These are phyloP conservation scores for Athelia sp. DNA, from an alignment of 1,284 basidiomycete species.

Conservation along the genomic window DNA sequence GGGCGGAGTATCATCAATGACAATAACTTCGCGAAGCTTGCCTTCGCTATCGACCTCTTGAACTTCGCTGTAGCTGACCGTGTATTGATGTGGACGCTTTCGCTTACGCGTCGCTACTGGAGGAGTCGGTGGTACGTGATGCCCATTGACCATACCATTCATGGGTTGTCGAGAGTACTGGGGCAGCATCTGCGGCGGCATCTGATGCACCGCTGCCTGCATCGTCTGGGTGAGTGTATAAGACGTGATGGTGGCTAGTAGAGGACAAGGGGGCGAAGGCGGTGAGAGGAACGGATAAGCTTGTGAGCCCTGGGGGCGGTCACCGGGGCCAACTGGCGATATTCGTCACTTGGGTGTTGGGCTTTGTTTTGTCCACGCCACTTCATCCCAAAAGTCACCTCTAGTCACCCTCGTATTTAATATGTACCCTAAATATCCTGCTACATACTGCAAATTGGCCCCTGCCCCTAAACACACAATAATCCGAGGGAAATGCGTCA, in stretches of 20 bases:
- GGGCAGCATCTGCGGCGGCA: slow-evolving; percentile 51
- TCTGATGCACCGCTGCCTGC: slow-evolving; percentile 64
- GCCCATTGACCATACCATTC: slow-evolving; percentile 31
- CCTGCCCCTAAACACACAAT: not conserved
- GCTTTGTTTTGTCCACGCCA: not conserved
- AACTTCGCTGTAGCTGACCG: slow-evolving; percentile 78
- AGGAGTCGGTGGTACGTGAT: slow-evolving; percentile 57
- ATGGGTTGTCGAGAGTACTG: slow-evolving; percentile 53
- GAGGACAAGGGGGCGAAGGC: slow-evolving; percentile 25
- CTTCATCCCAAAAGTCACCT: not conserved
- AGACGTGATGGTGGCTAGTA: slow-evolving; percentile 43
- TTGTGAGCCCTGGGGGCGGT: not conserved
- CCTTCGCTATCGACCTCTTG: slow-evolving; percentile 77
- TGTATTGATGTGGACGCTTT: slow-evolving; percentile 73
- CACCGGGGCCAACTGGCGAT: not conserved
- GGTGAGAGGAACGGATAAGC: not conserved
- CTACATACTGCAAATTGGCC: not conserved
- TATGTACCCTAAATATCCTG: too few species aligned
- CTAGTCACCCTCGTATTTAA: not conserved
- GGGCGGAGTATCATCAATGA: slow-evolving; percentile 83
- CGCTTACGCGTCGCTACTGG: slow-evolving; percentile 69
- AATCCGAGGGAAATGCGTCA: too few species aligned
- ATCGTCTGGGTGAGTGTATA: slow-evolving; percentile 41
- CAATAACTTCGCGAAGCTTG: slow-evolving; percentile 74
- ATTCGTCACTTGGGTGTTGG: slow-evolving; percentile 1